Conservation (phyloP, 176 grass and related monocot species). For the Avena eriantha region DNA sequence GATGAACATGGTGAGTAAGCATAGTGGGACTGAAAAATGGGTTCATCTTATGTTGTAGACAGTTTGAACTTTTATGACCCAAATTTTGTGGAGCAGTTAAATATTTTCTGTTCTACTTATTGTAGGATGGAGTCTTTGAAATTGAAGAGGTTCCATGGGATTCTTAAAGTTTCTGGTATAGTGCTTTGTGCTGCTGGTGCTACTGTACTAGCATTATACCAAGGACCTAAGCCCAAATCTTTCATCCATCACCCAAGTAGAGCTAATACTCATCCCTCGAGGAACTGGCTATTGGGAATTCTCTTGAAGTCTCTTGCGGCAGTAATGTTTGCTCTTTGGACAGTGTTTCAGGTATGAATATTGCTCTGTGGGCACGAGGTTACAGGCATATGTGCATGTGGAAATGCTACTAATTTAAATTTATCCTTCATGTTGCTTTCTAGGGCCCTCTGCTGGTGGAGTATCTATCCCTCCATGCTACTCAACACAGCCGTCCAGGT, state of each 20-base stretch:
- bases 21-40: not conserved
- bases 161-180: conserved; percentile 53
- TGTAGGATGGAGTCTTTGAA: conserved; percentile 59
- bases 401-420: conserved; percentile 20
- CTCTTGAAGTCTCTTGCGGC: conserved; percentile 45
- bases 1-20: not conserved
- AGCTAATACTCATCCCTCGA: conserved; percentile 1
- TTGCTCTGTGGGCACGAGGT: not conserved
- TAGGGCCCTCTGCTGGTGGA: conserved; percentile 58
- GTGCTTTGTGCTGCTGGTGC: conserved; percentile 46
- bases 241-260: conserved; percentile 35
- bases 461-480: conserved; percentile 55
- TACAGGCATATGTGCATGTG: not conserved
- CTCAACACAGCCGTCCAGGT: conserved; percentile 51
- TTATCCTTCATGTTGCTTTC: conserved; percentile 1
- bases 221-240: conserved; percentile 52
- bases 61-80: not conserved
- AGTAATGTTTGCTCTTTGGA: conserved; percentile 54
- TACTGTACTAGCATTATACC: conserved; percentile 51
- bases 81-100: not conserved
- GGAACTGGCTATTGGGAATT: conserved; percentile 57
- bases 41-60: not conserved
- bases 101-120: conserved; percentile 13
- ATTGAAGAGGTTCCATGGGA: conserved; percentile 50
- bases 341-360: conserved; percentile 58